phyloP scores from a whole-genome alignment of 2,329 filamentous ascomycete genomes.

The Botrytis sinoallii region DNA sequence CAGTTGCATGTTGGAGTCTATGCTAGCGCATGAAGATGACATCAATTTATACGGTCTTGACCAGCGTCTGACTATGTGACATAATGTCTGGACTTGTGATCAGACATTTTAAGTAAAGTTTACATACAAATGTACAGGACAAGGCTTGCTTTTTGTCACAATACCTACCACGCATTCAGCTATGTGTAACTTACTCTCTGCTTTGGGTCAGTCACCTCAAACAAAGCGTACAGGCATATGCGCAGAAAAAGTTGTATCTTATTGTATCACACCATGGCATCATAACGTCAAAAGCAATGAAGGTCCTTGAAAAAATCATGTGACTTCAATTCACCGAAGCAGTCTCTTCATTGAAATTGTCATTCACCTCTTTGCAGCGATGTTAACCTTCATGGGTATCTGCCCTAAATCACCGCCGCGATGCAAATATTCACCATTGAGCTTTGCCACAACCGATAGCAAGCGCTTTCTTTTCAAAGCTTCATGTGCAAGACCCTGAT shows the following conservation, averaged over 20 bases:
- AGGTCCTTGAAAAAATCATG: background rate
- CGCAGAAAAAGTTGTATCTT: too few species aligned
- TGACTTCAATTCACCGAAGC: background rate
- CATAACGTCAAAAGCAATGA: background rate
- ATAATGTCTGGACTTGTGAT: background rate
- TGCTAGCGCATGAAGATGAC: background rate
- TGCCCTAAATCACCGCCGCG: background rate
- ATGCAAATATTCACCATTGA: background rate
- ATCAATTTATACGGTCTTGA: background rate
- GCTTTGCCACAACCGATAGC: background rate
- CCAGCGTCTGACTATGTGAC: background rate
- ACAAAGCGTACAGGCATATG: background rate
- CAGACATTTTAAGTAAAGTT: background rate
- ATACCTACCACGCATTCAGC: too few species aligned
- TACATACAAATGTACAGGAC: background rate
- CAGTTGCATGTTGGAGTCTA: background rate
- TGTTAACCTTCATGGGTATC: background rate
- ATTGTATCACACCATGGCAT: background rate
- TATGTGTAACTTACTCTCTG: background rate
- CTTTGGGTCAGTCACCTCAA: background rate
- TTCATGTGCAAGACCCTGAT: background rate
- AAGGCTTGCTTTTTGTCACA: background rate
- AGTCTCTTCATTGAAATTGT: background rate
- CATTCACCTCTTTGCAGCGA: background rate
- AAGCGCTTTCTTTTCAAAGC: background rate